These are phyloP conservation scores for Aspergillus sp. DNA, from an alignment of 2,329 filamentous ascomycete species.

Conservation along the genomic window DNA sequence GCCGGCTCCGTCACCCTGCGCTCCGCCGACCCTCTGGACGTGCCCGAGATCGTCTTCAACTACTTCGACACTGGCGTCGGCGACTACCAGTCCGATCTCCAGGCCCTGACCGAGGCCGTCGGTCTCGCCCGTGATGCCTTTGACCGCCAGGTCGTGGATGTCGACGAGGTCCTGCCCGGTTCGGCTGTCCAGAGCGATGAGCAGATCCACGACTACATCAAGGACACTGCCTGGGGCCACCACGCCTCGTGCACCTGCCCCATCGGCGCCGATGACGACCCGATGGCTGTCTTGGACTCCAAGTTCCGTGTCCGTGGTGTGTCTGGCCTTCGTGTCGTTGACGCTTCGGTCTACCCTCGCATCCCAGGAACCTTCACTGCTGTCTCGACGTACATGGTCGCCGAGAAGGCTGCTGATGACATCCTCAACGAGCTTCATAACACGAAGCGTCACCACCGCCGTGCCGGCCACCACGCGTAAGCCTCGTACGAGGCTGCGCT, in stretches of 20 bases:
- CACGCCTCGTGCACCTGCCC: conserved; percentile 56
- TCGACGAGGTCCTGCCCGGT: conserved; percentile 44
- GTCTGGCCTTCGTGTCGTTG: conserved; percentile 57
- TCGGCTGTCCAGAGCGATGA: conserved; percentile 41
- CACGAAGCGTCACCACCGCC: not conserved
- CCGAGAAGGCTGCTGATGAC: conserved; percentile 61
- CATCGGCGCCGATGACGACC: conserved; percentile 55
- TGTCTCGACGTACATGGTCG: conserved; percentile 54
- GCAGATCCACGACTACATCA: conserved; percentile 48
- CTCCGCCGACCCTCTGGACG: conserved; percentile 61
- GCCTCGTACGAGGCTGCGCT: too few relatives aligned
- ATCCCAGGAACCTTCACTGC: conserved; percentile 56
- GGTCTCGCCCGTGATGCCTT: conserved; percentile 50
- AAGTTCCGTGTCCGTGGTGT: conserved; percentile 58
- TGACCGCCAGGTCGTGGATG: conserved; percentile 39
- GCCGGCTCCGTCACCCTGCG: conserved; percentile 61
- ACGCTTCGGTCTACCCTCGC: conserved; percentile 57
- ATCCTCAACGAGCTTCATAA: conserved; percentile 36
- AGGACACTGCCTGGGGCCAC: conserved; percentile 55
- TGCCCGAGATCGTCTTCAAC: conserved; percentile 62
- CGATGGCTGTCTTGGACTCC: conserved; percentile 55
- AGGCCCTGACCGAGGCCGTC: conserved; percentile 56
- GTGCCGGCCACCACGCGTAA: not conserved
- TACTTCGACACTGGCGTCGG: conserved; percentile 48
- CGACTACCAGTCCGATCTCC: conserved; percentile 48